Evolutionary conservation across 164 flowering plant genomes (phyloP), one percentile per base, ranked within the genome.

Genomic region (Aristolochia californica): DNA sequence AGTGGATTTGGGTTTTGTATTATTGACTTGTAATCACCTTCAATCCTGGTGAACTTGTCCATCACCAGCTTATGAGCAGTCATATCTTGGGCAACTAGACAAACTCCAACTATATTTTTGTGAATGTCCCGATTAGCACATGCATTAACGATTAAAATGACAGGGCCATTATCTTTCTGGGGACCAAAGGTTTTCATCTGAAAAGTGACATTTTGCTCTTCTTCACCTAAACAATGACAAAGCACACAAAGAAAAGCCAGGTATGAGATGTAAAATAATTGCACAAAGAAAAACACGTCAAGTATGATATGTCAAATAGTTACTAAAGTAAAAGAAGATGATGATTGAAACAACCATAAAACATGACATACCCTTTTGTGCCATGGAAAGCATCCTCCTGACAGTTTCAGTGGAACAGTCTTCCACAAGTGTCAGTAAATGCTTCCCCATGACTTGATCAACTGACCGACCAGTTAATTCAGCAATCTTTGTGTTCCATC

Each of bases 41-140:
- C 87, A 34, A 91, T 88, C 45, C 90, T 78, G n/a, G 96, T 91
- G 74, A 91, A 91, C 68, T 88, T 91, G 74, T 91, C 98, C 96
- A 88, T 88, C 49, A 88, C 86, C 48, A 64, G 75, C 74, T 84
- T 91, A 74, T 91, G 93, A 27, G 65, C 66, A 24, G 98, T 91
- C 56, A 91, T 74, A 68, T 91, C 98, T 67, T 91, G 96, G 28
- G 96, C 98, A 51, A 91, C 83, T 65, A 88, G 88, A 66, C 98
- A 91, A 22, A 88, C 87, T 16, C 98, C 98, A 11, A 86, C 88
- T 44, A 88, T 88, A 74, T 72, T 84, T 24, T 82, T 88, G 25
- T 66, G 70, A 47, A 91, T 73, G 60, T 88, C 95, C 68, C 82
- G 72, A 66, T 95, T 91, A 18, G 96, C 84, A 74, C 98, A 91